These are phyloP conservation scores for Petunia axillaris DNA, from an alignment of 257 asterid genomes.

Conservation along the genomic window DNA sequence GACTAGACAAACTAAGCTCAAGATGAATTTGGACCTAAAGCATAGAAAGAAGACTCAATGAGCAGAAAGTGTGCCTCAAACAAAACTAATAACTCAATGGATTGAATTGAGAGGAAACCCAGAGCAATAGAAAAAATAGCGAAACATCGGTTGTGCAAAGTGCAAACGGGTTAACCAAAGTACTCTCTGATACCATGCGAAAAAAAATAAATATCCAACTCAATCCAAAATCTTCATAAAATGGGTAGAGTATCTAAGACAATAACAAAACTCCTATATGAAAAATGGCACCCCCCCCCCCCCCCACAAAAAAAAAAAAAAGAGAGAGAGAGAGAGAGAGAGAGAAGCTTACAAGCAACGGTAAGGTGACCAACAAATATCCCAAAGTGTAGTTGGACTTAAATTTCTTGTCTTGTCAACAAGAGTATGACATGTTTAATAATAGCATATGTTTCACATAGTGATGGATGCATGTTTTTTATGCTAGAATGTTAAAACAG, in stretches of 20 bases:
- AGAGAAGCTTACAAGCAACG: no score
- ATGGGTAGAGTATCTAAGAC: neutral
- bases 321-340: no score
- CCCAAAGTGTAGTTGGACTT: neutral
- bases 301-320: no score
- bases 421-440: constrained; percentile 3
- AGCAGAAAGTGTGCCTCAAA: neutral
- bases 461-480: neutral
- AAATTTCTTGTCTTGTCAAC: neutral
- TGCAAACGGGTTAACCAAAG: neutral
- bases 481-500: neutral
- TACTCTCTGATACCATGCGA: constrained; percentile 6
- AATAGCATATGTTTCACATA: neutral
- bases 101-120: constrained; percentile 15
- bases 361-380: neutral
- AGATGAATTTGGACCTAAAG: neutral
- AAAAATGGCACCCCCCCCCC: no score
- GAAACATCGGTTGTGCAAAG: constrained; percentile 12
- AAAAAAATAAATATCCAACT: neutral
- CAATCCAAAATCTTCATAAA: neutral
- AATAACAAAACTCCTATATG: neutral
- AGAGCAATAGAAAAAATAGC: neutral
- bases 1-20: constrained; percentile 11
- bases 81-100: neutral
- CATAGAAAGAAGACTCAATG: constrained; percentile 1